Evolutionary conservation across 1,139 yeast species (phyloP).

Genomic region (Blastobotrys indianensis): DNA sequence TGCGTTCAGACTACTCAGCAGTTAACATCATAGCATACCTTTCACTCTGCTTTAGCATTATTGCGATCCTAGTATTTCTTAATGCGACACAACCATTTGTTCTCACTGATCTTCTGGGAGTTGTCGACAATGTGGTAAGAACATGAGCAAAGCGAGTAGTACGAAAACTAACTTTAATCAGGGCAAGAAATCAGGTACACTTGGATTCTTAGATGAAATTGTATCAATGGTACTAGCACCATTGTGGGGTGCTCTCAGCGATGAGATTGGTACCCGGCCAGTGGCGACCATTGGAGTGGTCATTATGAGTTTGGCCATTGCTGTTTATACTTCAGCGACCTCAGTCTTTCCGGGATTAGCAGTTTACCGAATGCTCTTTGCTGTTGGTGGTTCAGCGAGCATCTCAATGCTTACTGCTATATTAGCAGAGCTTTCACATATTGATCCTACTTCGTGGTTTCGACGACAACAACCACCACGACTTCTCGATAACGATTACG

Average conservation of each 20-base stretch:
- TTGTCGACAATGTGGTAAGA: constrained; percentile 37
- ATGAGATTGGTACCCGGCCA: constrained; percentile 54
- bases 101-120: constrained; percentile 49
- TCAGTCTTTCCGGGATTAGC: constrained; percentile 47
- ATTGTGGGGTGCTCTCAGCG: constrained; percentile 57
- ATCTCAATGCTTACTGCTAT: constrained; percentile 44
- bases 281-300: constrained; percentile 44
- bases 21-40: constrained; percentile 26
- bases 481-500: neutral
- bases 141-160: neutral
- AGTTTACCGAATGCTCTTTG: constrained; percentile 49
- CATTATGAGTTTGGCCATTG: constrained; percentile 43
- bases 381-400: constrained; percentile 52
- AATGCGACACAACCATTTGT: constrained; percentile 65
- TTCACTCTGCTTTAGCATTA: constrained; percentile 43
- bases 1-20: constrained; percentile 4
- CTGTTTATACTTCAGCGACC: constrained; percentile 45
- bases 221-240: constrained; percentile 54
- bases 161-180: constrained; percentile 6
- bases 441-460: constrained; percentile 25
- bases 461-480: neutral
- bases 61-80: constrained; percentile 60
- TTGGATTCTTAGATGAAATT: constrained; percentile 62
- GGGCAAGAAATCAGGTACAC: constrained; percentile 53
- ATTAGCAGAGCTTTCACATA: constrained; percentile 47